These are phyloP conservation scores for Ramaria sp. DNA, from an alignment of 768 basidiomycete species.

Conservation along the genomic window DNA sequence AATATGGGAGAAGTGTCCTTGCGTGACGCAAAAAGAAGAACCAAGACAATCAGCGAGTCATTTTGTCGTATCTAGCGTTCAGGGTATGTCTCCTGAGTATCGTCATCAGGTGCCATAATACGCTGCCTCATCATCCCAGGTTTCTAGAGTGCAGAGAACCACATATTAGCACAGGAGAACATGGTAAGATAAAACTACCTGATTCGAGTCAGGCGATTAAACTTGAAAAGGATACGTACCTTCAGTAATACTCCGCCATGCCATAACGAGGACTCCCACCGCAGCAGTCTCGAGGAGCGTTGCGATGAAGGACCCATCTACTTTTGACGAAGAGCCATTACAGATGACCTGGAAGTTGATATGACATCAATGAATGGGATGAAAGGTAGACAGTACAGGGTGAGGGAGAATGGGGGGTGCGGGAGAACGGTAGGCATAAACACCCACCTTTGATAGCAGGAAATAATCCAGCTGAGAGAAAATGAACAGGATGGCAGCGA, in stretches of 20 bases:
- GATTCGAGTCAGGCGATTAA: neutral
- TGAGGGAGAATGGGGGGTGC: neutral
- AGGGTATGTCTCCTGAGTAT: neutral
- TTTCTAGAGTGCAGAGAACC: neutral
- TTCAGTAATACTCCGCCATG: slow-evolving; percentile 88
- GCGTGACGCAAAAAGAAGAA: neutral
- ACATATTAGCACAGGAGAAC: neutral
- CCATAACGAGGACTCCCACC: slow-evolving; percentile 56
- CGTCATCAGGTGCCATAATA: neutral
- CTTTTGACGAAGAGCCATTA: slow-evolving; percentile 49
- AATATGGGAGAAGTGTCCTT: no score
- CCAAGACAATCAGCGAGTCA: neutral
- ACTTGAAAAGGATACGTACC: slow-evolving; percentile 28
- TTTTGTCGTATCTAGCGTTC: neutral
- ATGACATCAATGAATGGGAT: neutral
- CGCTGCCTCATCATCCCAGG: neutral
- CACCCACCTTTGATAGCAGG: slow-evolving; percentile 59
- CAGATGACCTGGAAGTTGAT: slow-evolving; percentile 6
- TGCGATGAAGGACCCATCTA: slow-evolving; percentile 83
- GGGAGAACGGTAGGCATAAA: slow-evolving; percentile 12
- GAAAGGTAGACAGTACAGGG: neutral
- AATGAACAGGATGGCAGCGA: slow-evolving; percentile 67
- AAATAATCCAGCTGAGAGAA: slow-evolving; percentile 78
- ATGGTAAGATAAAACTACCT: neutral
- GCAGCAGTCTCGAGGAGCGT: slow-evolving; percentile 74